phyloP scores from a whole-genome alignment of 495 filamentous ascomycete genomes.

The Neurospora africana region DNA sequence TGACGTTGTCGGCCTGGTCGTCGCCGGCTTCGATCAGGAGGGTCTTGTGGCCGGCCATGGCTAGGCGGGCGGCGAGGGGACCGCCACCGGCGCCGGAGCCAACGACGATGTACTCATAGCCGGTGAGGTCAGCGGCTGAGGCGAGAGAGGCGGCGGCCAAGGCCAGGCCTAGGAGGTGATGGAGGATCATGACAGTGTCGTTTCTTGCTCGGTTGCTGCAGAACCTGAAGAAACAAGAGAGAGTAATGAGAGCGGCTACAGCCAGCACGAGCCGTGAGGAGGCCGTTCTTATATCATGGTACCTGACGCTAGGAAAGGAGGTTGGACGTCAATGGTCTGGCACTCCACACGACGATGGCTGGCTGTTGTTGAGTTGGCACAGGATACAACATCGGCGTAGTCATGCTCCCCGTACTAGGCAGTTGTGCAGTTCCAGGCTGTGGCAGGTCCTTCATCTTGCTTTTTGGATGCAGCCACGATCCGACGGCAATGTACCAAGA shows the following conservation, averaged over 20 bases:
- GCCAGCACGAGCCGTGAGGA: background rate
- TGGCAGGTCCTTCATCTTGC: background rate
- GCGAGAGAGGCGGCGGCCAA: conserved; percentile 4
- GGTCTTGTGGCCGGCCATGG: conserved; percentile 46
- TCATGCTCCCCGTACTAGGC: background rate
- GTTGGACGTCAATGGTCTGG: background rate
- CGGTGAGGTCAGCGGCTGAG: conserved; percentile 15
- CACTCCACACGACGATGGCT: background rate
- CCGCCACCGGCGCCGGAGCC: conserved; percentile 56
- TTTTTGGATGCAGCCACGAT: background rate
- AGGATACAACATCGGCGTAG: background rate
- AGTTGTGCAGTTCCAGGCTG: background rate
- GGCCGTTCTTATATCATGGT: background rate
- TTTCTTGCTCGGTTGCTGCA: background rate
- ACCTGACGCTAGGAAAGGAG: background rate
- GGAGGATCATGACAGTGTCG: conserved; percentile 3
- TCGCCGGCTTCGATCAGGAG: conserved; percentile 52
- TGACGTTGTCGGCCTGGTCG: conserved; percentile 34
- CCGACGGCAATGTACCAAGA: background rate
- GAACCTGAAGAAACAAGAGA: background rate
- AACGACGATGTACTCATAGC: conserved; percentile 54
- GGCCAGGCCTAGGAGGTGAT: conserved; percentile 5
- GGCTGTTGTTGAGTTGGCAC: background rate
- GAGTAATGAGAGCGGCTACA: background rate
- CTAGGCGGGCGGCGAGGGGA: conserved; percentile 49